Percentiles rank a stretch among this genome's conserved stretches.
Conservation (phyloP, 2,329 filamentous ascomycete genomes). For the Pseudogymnoascus pannorum region DNA sequence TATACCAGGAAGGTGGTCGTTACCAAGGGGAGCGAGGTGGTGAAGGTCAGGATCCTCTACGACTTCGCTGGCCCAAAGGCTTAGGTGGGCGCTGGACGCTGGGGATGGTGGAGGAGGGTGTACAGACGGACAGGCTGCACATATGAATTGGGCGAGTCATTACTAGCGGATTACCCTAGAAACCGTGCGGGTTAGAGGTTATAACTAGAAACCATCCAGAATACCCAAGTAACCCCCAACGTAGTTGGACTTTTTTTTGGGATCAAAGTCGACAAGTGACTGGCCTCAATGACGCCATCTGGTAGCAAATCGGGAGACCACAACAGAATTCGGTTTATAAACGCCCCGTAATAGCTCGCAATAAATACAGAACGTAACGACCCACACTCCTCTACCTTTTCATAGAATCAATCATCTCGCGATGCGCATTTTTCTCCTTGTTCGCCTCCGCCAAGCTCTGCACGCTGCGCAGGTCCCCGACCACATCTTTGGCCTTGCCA, state of each 20-base stretch:
- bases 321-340: constrained; percentile 6
- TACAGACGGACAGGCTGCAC: background rate
- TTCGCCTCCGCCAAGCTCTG: constrained; percentile 77
- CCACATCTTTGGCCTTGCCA: constrained; percentile 97
- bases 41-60: constrained; percentile 36
- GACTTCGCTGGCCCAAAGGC: constrained; percentile 20
- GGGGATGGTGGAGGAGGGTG: background rate
- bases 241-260: background rate
- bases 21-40: constrained; percentile 29
- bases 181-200: background rate
- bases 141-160: background rate
- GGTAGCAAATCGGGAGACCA: background rate
- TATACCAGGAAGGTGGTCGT: constrained; percentile 34
- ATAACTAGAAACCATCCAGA: constrained; percentile 3
- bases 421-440: constrained; percentile 75
- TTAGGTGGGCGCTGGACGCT: background rate
- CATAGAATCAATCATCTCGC: constrained; percentile 71
- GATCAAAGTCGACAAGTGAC: background rate
- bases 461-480: constrained; percentile 87
- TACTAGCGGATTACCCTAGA: background rate
- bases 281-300: background rate
- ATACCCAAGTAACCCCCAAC: background rate
- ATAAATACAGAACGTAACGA: background rate
- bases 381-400: constrained; percentile 19
- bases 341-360: constrained; percentile 4